phyloP scores from a whole-genome alignment of 306 rosid genomes.

The Inga leiocalycina region DNA sequence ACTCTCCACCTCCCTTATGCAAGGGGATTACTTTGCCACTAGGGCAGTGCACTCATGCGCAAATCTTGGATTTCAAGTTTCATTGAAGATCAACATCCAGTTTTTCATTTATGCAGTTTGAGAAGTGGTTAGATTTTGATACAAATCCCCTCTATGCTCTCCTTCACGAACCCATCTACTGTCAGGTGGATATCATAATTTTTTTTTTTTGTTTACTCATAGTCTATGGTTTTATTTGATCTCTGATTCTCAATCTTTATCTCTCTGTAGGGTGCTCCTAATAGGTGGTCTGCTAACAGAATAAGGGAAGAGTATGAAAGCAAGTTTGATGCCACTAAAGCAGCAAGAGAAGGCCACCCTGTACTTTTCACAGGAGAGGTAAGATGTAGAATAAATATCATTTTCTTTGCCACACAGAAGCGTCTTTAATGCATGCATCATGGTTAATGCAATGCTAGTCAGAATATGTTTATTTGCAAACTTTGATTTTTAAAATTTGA shows the following conservation, averaged over 20 bases:
- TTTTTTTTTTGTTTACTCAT: not conserved
- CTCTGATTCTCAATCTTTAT: conserved; percentile 12
- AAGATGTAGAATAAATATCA: conserved; percentile 18
- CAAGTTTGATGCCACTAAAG: conserved; percentile 64
- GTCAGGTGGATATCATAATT: conserved; percentile 64
- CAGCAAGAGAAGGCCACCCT: conserved; percentile 70
- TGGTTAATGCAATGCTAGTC: not conserved
- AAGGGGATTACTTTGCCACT: too few relatives aligned
- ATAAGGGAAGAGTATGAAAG: conserved; percentile 59
- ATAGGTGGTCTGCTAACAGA: conserved; percentile 75
- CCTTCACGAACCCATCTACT: conserved; percentile 82
- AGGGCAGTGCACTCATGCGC: too few relatives aligned
- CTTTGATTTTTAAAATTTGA: conserved; percentile 16
- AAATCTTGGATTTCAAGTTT: conserved; percentile 30
- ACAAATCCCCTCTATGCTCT: conserved; percentile 88
- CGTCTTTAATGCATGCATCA: conserved; percentile 1
- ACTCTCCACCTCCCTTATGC: too few relatives aligned
- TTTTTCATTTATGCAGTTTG: conserved; percentile 62
- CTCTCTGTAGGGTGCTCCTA: conserved; percentile 69
- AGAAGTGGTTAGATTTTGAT: conserved; percentile 53
- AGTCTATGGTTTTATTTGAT: conserved; percentile 10
- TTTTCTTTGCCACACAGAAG: conserved; percentile 10
- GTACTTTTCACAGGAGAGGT: conserved; percentile 88
- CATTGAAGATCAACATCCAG: conserved; percentile 29
- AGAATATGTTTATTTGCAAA: conserved; percentile 2